Evolutionary conservation across 352 stramenopile genomes (phyloP).

Genomic region (Phytophthora ramorum): DNA sequence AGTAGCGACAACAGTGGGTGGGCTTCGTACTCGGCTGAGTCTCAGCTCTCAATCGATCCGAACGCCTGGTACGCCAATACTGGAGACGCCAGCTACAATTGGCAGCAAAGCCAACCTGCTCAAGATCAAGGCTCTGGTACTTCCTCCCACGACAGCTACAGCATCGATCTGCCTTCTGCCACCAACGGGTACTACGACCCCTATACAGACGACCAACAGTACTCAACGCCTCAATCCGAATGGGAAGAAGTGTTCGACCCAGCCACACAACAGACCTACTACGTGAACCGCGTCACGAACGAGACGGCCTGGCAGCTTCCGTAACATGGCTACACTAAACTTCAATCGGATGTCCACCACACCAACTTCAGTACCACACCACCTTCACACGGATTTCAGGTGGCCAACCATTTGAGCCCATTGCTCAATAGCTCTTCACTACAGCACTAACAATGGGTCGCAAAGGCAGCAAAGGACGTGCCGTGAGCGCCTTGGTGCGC

Average conservation of each 20-base stretch:
- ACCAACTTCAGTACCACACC: background rate
- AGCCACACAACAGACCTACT: constrained; percentile 57
- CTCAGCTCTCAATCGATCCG: constrained; percentile 7
- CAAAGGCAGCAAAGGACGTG: constrained; percentile 49
- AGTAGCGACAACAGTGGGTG: constrained; percentile 18
- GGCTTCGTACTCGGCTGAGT: constrained; percentile 6
- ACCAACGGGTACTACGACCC: background rate
- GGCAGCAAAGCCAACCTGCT: constrained; percentile 14
- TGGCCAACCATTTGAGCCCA: constrained; percentile 28
- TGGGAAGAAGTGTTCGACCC: constrained; percentile 82
- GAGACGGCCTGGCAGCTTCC: constrained; percentile 65
- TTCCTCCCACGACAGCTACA: constrained; percentile 15
- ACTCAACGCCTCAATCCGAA: background rate
- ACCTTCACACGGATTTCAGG: constrained; percentile 4
- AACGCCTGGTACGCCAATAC: constrained; percentile 11
- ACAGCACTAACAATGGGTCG: constrained; percentile 36
- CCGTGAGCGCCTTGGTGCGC: constrained; percentile 67
- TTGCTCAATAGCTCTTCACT: constrained; percentile 12
- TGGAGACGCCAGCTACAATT: constrained; percentile 1
- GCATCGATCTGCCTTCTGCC: constrained; percentile 6
- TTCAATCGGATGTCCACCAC: constrained; percentile 1
- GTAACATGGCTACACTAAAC: constrained; percentile 14
- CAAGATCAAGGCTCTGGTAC: background rate
- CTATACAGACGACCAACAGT: background rate
- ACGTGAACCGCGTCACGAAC: constrained; percentile 67